Base-by-base conservation (phyloP, 1,284 basidiomycete species). In the Porodaedalea pini region DNA sequence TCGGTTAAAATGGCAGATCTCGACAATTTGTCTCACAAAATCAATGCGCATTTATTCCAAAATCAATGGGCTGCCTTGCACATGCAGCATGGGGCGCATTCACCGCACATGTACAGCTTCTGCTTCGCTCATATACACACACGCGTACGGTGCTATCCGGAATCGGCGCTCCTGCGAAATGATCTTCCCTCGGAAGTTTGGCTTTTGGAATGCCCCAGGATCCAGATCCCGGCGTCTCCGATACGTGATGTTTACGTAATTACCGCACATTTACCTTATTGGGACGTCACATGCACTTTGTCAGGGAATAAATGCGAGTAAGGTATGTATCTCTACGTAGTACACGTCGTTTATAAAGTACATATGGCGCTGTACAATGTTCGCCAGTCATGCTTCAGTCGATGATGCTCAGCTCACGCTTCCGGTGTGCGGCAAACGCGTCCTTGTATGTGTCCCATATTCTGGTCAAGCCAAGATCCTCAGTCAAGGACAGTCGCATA, bases 381-480 rank as follows among this genome's bases (percentile, higher is more conserved):
- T 1, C 15, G 3, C 0, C 10, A 7, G 6, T 10, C 15, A 15
- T n/a, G 3, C 17, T 64, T 78, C 68, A 90, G 61, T 86, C 88
- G 64, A 90, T 81, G 64, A 90, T 88, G 65, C 73, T 88, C 61
- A 91, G 74, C 67, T 91, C 88, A 61, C 80, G 76, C 57, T 79
- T 80, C 41, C 91, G 78, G 27, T 85, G 77, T 66, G 88, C 85
- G 27, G 92, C 91, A 66, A 92, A 93, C 59, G 84, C 77, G 67
- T 94, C 86, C 70, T 97, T 97, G 78, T 98, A 94, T 21, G 87
- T 85, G 68, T 98, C 82, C 94, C 94, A 98, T 64, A 97, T 95
- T 51, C 94, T 94, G 66, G n/a, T 36, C 25, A 21, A 49, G 39
- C 10, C 40, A 32, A 51, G n/a, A 56, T 19, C 45, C 57, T 41